Percentiles rank a stretch among this genome's conserved stretches.
Conservation (phyloP, 192 early-diverging fungal genomes). For the Neocallimastix lanati region DNA sequence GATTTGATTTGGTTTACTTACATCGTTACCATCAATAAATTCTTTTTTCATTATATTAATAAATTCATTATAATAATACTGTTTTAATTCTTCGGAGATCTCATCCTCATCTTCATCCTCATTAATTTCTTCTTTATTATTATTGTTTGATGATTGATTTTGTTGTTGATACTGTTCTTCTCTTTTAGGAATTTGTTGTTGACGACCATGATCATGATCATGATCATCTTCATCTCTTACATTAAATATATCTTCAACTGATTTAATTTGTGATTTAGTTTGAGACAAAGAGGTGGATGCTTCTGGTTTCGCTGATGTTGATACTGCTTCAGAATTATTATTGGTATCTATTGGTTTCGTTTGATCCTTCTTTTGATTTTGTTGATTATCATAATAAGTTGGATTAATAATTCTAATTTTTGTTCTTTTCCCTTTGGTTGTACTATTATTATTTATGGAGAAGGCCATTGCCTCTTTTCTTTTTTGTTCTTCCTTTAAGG, state of each 20-base stretch:
- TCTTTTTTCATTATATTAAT: neutral
- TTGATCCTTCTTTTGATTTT: neutral
- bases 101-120: neutral
- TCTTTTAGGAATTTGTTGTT: neutral
- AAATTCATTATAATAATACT: neutral
- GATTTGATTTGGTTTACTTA: too few species aligned
- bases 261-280: neutral
- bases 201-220: too few species aligned
- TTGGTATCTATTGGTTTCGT: too few species aligned
- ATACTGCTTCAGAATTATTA: too few species aligned
- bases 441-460: neutral
- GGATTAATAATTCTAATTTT: neutral
- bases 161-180: neutral
- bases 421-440: neutral
- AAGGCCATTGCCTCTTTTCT: too few species aligned
- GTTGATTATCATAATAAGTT: neutral
- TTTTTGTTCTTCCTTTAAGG: neutral
- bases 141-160: neutral
- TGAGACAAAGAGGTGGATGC: too few species aligned
- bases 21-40: neutral
- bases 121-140: too few species aligned
- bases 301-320: too few species aligned
- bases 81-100: neutral
- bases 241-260: neutral
- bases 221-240: neutral